These are phyloP conservation scores for Talaromyces pinophilus DNA, from an alignment of 2,329 filamentous ascomycete genomes.

Conservation along the genomic window DNA sequence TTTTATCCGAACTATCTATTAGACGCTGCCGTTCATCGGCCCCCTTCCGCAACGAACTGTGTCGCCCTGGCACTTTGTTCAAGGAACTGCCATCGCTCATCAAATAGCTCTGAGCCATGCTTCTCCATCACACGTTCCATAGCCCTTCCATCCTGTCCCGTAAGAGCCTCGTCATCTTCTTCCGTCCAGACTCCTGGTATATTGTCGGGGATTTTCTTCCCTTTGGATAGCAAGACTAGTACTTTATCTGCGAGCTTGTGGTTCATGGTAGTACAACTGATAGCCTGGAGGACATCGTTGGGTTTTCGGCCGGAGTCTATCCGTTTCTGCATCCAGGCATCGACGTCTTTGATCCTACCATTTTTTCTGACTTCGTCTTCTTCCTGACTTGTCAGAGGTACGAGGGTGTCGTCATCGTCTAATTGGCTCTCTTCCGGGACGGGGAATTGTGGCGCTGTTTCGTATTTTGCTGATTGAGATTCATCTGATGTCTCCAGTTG, in stretches of 20 bases:
- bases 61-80: constrained; percentile 11
- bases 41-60: background rate
- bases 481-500: constrained; percentile 9
- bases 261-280: constrained; percentile 46
- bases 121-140: constrained; percentile 44
- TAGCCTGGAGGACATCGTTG: constrained; percentile 36
- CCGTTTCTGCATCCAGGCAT: constrained; percentile 43
- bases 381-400: constrained; percentile 23
- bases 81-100: constrained; percentile 43
- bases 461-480: constrained; percentile 24
- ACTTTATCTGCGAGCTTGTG: constrained; percentile 40
- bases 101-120: constrained; percentile 45
- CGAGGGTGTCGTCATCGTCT: background rate
- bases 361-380: constrained; percentile 14
- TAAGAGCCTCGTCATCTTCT: constrained; percentile 46
- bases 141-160: constrained; percentile 35
- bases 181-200: constrained; percentile 51
- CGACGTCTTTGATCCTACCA: constrained; percentile 18
- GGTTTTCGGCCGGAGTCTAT: constrained; percentile 35
- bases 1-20: background rate
- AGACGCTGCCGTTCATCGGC: background rate
- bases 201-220: constrained; percentile 41
- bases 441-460: constrained; percentile 27
- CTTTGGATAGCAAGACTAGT: constrained; percentile 34
- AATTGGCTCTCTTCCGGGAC: constrained; percentile 13